Evolutionary conservation across 148 eudicot species (phyloP).

Genomic region (Cornus suecica): DNA sequence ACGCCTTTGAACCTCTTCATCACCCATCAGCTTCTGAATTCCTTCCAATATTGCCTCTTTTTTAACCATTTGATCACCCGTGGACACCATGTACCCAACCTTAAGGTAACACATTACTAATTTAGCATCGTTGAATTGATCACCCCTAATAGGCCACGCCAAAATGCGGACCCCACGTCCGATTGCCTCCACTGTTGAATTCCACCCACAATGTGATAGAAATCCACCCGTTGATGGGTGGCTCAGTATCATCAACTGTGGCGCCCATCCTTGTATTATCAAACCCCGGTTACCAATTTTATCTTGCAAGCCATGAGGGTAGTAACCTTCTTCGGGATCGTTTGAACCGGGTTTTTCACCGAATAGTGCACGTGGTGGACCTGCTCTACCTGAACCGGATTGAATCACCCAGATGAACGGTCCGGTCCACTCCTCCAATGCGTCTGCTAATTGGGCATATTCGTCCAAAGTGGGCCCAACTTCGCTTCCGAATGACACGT

Average conservation of each 20-base stretch:
- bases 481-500: slow-evolving; percentile 67
- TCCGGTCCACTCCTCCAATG: slow-evolving; percentile 35
- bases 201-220: slow-evolving; percentile 74
- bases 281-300: slow-evolving; percentile 50
- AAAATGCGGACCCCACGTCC: slow-evolving; percentile 51
- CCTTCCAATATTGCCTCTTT: slow-evolving; percentile 45
- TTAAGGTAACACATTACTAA: slow-evolving; percentile 42
- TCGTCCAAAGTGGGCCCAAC: slow-evolving; percentile 56
- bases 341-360: slow-evolving; percentile 22
- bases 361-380: slow-evolving; percentile 30
- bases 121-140: slow-evolving; percentile 56
- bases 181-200: slow-evolving; percentile 57
- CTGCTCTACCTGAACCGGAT: slow-evolving; percentile 36
- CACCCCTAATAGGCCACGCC: slow-evolving; percentile 78
- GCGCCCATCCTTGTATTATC: slow-evolving; percentile 71
- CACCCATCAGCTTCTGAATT: slow-evolving; percentile 45
- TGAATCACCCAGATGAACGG: slow-evolving; percentile 61
- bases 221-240: slow-evolving; percentile 69
- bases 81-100: slow-evolving; percentile 37
- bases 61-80: slow-evolving; percentile 32
- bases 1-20: slow-evolving; percentile 35
- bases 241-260: slow-evolving; percentile 59
- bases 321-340: slow-evolving; percentile 29
- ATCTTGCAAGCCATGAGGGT: slow-evolving; percentile 44
- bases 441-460: slow-evolving; percentile 41